Evolutionary conservation across 176 grass and related monocot genomes (phyloP), one percentile per base, ranked within the genome.

Genomic region (Areca catechu): DNA sequence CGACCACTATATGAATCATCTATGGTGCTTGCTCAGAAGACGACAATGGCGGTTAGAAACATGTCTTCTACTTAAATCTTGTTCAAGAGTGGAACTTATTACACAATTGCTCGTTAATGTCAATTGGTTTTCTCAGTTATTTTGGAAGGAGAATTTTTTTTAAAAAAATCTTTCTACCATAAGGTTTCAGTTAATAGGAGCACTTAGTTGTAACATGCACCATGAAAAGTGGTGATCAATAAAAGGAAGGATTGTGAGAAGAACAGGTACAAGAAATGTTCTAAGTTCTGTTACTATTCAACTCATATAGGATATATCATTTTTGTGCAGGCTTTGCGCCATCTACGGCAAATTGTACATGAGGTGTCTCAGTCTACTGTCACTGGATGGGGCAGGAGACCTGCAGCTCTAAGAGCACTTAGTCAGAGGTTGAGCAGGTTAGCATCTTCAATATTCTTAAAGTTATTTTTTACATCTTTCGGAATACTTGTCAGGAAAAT

Each of bases 391-490:
- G 81, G 83, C 54, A 81, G 88, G 57, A 84, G 83, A 67, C 94
- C 94, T 75, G 63, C 84, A 17, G 88, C 85, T 70, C 56, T 98
- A 68, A 75, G 94, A 20, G 89, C 88, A 69, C 82, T 98, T 75
- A 81, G 84, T 49, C 94, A 98, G 73, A 88, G 83, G 67, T 73
- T 98, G 49, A 89, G 72, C 48, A 85, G 94, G 94, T 97, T 70
- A 19, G 58, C 48, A 20, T 49, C 51, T 63, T 74, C 10, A 16
- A 5, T 56, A 15, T 47, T 54, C 14, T 15, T 54, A 25, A 10
- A 47, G 30, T 60, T 43, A 20, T 30, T 22, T 27, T 54, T 37
- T 29, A 53, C 16, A 53, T 57, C 6, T 34, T 62, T 50, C 52
- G 7, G 16, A 24, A 12, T 28, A 22, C 1, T 54, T 18, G 22